Evolutionary conservation across 2,329 filamentous ascomycete species (phyloP), one percentile per base, ranked within the genome.

Genomic region (Talaromyces islandicus): DNA sequence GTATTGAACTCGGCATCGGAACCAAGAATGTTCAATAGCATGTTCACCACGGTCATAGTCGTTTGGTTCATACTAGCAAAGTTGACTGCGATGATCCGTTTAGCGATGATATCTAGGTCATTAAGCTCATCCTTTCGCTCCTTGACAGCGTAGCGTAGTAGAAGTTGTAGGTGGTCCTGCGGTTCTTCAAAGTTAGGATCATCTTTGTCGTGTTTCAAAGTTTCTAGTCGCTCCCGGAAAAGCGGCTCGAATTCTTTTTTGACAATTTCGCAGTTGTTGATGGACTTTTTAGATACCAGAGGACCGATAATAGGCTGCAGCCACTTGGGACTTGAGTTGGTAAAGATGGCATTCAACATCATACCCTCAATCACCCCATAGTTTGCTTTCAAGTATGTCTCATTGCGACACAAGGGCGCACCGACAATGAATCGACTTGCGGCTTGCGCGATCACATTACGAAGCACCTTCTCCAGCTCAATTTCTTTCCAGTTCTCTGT

Each of bases 81-180:
- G n/a, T 63, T 67, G 7, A 68, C 43, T 5, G 64, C 60, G 2
- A 59, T 59, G 52, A 71, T 61, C 10, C 69, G 64, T 14, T 63
- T 63, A 4, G 65, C 60, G 27, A 71, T 62, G 38, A 46, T 59
- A 21, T 61, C 27, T 2, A 65, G 48, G 57, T 66, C 62, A 9
- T 69, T 62, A 1, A 75, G 67, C 62, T 80, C 77, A 0, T 74
- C 56, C 0, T 70, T 74, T 0, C 77, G 71, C 51, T 79, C 68
- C 21, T 70, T 70, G n/a, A 70, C 59, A 1, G 73, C 78, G 53
- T 69, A 78, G 4, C 70, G 68, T 3, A 79, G 61, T 73, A 80
- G 78, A 66, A 76, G 73, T 62, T 79, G 77, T 2, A 80, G 53
- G 19, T 73, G 70, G 43, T 80, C 78, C 12, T 72, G 67, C 0